Percentiles rank a stretch among this genome's conserved stretches.
phyloP scores from a whole-genome alignment of 257 asterid genomes.

The Ilex aquifolium region DNA sequence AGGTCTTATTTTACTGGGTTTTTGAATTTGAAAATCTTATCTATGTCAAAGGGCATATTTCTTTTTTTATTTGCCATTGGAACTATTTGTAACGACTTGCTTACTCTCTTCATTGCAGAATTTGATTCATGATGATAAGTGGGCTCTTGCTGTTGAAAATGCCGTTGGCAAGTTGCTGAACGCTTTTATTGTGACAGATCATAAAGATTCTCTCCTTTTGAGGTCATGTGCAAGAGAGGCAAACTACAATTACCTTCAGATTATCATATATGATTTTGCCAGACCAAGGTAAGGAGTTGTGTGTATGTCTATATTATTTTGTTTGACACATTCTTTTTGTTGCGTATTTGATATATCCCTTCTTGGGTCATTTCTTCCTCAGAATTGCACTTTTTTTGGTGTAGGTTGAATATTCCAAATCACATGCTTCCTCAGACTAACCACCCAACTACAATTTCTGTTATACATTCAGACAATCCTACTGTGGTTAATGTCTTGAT shows the following conservation, averaged over 20 bases:
- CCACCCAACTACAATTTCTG: constrained; percentile 78
- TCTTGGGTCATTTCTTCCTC: constrained; percentile 4
- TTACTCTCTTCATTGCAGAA: constrained; percentile 42
- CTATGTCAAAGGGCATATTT: not conserved
- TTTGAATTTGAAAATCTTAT: too few relatives aligned
- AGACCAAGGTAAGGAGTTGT: constrained; percentile 56
- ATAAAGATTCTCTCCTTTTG: constrained; percentile 61
- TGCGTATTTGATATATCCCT: not conserved
- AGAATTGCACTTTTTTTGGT: constrained; percentile 22
- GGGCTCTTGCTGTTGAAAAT: constrained; percentile 81
- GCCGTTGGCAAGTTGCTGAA: constrained; percentile 76
- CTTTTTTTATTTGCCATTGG: constrained; percentile 1
- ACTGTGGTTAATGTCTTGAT: constrained; percentile 73
- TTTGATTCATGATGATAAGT: constrained; percentile 60
- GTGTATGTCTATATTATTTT: constrained; percentile 1
- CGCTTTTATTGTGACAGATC: constrained; percentile 84
- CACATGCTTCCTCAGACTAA: constrained; percentile 94
- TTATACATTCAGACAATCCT: constrained; percentile 59
- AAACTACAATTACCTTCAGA: constrained; percentile 49
- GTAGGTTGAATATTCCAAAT: constrained; percentile 71
- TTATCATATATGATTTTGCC: constrained; percentile 73
- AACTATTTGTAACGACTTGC: constrained; percentile 4
- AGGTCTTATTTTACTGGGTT: constrained; percentile 5
- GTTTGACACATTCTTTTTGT: not conserved
- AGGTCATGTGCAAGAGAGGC: constrained; percentile 84